Evolutionary conservation across 306 rosid genomes (phyloP), one percentile per base, ranked within the genome.

Genomic region (Casuarina equisetifolia): DNA sequence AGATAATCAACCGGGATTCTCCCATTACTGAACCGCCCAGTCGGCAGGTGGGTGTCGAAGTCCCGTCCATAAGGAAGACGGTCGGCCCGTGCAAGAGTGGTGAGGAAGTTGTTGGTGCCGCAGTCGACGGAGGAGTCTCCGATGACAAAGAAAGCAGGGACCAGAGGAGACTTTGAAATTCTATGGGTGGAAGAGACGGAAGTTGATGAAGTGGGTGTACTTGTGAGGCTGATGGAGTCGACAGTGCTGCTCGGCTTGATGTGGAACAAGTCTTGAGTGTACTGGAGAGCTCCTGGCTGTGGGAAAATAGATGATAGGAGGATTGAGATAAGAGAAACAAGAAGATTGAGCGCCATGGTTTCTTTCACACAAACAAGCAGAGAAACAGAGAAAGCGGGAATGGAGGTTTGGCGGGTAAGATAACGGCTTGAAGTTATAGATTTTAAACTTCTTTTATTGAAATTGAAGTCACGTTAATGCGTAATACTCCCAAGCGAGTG

Each of bases 51-150:
- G 3, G 98, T 85, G 82, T 92, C 97, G 76, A 94, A 94, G 39
- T 90, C 97, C 20, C 91, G 86, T 20, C 98, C 93, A 57, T 92
- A 94, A 25, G 98, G 98, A 36, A 79, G 91, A 75, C 70, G 97
- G 79, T 94, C 84, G 48, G 98, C 93, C 3, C 93, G 90, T 5
- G 97, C 97, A 7, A 94, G 82, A 2, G 98, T 94, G 13, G 78
- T 88, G 0, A 94, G 93, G 71, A 79, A 94, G 54, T 94, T 89
- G 88, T 92, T 94, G 83, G 93, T 92, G 20, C 97, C 97, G 13
- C 82, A 85, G 73, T 94, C 97, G 19, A 94, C 93, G 39, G 97
- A 88, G 66, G 98, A 94, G 88, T 94, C 96, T 57, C 97, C 96
- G 50, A 94, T 85, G 83, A 92, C 82, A 79, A 94, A 94, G 32